These are phyloP conservation scores for Cordia subcordata DNA, from an alignment of 257 asterid genomes.

Conservation along the genomic window DNA sequence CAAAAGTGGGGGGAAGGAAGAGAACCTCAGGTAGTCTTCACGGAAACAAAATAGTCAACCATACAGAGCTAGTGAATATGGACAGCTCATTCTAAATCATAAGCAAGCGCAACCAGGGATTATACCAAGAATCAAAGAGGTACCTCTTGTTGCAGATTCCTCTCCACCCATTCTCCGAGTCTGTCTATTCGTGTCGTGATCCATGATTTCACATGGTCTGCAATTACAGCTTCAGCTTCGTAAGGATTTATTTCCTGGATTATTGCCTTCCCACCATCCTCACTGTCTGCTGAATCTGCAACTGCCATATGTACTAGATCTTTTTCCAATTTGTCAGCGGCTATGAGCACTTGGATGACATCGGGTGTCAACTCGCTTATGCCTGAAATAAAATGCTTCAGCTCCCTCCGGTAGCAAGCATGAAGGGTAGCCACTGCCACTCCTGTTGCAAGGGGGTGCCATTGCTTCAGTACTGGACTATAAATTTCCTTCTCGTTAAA, in stretches of 20 bases:
- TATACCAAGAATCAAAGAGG: constrained; percentile 8
- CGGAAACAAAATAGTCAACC: too few relatives aligned
- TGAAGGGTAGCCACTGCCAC: constrained; percentile 92
- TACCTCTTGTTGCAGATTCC: constrained; percentile 89
- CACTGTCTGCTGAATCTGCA: constrained; percentile 82
- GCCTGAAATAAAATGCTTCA: constrained; percentile 58
- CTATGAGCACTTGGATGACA: constrained; percentile 82
- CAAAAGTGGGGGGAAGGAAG: too few relatives aligned
- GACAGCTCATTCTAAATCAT: not conserved
- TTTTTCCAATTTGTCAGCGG: constrained; percentile 85
- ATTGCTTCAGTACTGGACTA: constrained; percentile 71
- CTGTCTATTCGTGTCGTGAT: constrained; percentile 71
- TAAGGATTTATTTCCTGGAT: constrained; percentile 94
- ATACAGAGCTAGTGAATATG: too few relatives aligned
- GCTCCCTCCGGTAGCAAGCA: constrained; percentile 72
- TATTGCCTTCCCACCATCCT: constrained; percentile 93
- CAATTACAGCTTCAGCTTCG: constrained; percentile 78
- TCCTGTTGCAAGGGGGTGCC: constrained; percentile 89
- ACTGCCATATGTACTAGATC: constrained; percentile 94
- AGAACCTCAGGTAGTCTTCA: too few relatives aligned
- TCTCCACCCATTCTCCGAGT: constrained; percentile 77
- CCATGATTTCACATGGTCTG: constrained; percentile 72
- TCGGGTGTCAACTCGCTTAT: constrained; percentile 83
- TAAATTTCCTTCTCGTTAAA: constrained; percentile 90
- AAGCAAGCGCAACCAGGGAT: constrained; percentile 1